These are phyloP conservation scores for Globisporangium uncinulatum DNA, from an alignment of 352 stramenopile genomes.

Conservation along the genomic window DNA sequence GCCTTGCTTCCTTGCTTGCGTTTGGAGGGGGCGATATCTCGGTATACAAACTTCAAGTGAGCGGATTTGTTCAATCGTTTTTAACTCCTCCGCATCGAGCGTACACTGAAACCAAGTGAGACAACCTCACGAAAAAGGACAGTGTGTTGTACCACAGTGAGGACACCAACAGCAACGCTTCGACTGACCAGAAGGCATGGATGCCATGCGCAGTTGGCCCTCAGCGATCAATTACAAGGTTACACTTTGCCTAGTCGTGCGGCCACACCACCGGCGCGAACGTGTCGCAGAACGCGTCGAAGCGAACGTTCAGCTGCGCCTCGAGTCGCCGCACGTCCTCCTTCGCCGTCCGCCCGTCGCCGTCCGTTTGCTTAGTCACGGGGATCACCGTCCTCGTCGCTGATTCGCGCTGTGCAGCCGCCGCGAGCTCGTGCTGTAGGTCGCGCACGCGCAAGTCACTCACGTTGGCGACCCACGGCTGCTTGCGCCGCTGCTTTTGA, in stretches of 20 bases:
- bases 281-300: slow-evolving; percentile 62
- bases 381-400: slow-evolving; percentile 23
- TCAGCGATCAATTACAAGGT: neutral
- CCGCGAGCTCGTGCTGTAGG: slow-evolving; percentile 32
- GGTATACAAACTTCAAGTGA: no score
- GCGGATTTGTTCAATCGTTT: no score
- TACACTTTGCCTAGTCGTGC: slow-evolving; percentile 8
- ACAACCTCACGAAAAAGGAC: no score
- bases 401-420: slow-evolving; percentile 30
- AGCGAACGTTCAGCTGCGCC: slow-evolving; percentile 39
- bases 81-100: no score
- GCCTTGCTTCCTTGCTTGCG: neutral
- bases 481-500: slow-evolving; percentile 1
- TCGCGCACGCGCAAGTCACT: slow-evolving; percentile 23
- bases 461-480: neutral
- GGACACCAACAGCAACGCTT: no score
- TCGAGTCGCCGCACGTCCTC: slow-evolving; percentile 28
- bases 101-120: no score
- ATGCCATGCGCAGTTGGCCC: neutral
- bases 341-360: slow-evolving; percentile 1
- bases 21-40: no score
- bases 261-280: slow-evolving; percentile 61
- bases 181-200: no score
- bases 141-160: no score
- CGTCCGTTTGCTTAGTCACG: neutral